Evolutionary conservation across 768 basidiomycete genomes (phyloP).

Genomic region (Mycena amicta): DNA sequence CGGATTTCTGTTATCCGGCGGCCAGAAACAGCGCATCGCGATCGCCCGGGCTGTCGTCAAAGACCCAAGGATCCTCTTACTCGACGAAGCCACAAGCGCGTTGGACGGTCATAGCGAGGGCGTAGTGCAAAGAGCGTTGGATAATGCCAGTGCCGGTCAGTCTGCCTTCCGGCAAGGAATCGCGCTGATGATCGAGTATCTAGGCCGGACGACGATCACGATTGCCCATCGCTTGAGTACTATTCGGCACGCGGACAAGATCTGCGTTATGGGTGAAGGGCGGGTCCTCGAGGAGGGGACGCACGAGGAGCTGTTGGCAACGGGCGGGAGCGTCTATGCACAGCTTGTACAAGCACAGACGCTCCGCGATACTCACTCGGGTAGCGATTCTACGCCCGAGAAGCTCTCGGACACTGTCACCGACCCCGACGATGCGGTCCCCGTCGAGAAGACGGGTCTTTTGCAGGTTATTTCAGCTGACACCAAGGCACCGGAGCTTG

Average conservation of each 20-base stretch:
- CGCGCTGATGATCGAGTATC: conserved; percentile 6
- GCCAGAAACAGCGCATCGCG: conserved; percentile 87
- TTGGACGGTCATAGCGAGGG: conserved; percentile 86
- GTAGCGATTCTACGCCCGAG: conserved; percentile 26
- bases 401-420: conserved; percentile 56
- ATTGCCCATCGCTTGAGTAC: conserved; percentile 82
- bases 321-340: conserved; percentile 65
- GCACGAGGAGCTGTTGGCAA: conserved; percentile 64
- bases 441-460: conserved; percentile 50
- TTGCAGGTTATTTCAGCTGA: conserved; percentile 33
- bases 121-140: conserved; percentile 88
- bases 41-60: conserved; percentile 90
- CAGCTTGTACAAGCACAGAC: conserved; percentile 79
- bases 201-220: conserved; percentile 35
- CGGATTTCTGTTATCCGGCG: conserved; percentile 82
- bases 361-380: conserved; percentile 58
- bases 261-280: conserved; percentile 90
- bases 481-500: conserved; percentile 32
- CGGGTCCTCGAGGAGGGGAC: conserved; percentile 78
- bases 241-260: conserved; percentile 81
- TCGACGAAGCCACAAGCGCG: conserved; percentile 87
- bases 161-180: neutral
- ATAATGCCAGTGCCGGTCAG: conserved; percentile 56
- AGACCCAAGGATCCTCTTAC: conserved; percentile 78
- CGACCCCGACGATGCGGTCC: conserved; percentile 60